Evolutionary conservation across 2,329 filamentous ascomycete species (phyloP).

Genomic region (Penicillium sp.): DNA sequence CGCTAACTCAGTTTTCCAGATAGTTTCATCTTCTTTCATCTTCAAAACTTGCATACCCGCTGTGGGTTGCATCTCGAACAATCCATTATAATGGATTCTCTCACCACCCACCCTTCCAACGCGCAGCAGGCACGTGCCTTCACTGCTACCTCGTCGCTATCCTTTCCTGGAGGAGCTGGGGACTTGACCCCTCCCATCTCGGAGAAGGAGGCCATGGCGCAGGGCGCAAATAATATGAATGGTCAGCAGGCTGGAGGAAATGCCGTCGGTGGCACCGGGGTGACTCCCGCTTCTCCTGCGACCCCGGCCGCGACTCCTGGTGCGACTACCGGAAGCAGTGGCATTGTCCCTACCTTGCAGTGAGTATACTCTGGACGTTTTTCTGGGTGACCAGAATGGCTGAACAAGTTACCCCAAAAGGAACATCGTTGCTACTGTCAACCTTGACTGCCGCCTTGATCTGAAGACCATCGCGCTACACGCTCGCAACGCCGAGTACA

Average conservation of each 20-base stretch:
- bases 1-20: no score
- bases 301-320: conserved; percentile 74
- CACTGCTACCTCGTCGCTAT: conserved; percentile 86
- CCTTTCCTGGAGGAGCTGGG: conserved; percentile 80
- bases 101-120: conserved; percentile 87
- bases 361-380: conserved; percentile 67
- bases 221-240: conserved; percentile 51
- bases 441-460: conserved; percentile 94
- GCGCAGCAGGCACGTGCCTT: conserved; percentile 94
- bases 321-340: conserved; percentile 77
- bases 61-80: conserved; percentile 12
- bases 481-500: conserved; percentile 97
- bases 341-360: conserved; percentile 91
- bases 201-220: conserved; percentile 60
- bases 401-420: conserved; percentile 58
- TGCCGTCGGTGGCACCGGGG: conserved; percentile 68
- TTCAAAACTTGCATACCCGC: not conserved
- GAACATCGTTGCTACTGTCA: conserved; percentile 99
- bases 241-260: conserved; percentile 58
- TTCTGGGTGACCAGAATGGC: conserved; percentile 49
- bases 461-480: conserved; percentile 98
- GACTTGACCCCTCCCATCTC: conserved; percentile 79
- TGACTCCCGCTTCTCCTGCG: conserved; percentile 78
- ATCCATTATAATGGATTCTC: conserved; percentile 71
- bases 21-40: not conserved